Conservation (phyloP, 2,329 filamentous ascomycete species). For the Metarhizium album region DNA sequence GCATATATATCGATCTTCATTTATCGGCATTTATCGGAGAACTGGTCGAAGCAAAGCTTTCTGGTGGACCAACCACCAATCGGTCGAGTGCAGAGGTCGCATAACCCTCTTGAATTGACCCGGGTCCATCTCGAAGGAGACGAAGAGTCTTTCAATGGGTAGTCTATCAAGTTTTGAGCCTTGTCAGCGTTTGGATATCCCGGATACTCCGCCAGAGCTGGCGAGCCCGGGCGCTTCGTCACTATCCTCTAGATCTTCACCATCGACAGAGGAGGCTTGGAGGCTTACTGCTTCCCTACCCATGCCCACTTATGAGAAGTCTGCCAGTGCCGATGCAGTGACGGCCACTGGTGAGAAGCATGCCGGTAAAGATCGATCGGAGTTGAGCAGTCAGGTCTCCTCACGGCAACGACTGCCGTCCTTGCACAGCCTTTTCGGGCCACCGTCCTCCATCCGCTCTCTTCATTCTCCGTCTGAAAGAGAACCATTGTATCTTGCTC, state of each 20-base stretch:
- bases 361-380: conserved; percentile 25
- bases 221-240: conserved; percentile 40
- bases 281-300: conserved; percentile 34
- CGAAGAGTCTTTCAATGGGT: conserved; percentile 39
- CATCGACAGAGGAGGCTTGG: conserved; percentile 35
- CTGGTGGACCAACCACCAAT: not conserved
- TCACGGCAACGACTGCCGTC: conserved; percentile 41
- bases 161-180: conserved; percentile 39
- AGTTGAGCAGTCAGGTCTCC: conserved; percentile 18
- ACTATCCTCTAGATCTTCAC: conserved; percentile 32
- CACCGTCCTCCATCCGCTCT: conserved; percentile 31
- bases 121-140: not conserved
- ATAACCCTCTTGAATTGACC: not conserved
- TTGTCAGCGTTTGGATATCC: conserved; percentile 37
- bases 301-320: conserved; percentile 48
- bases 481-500: conserved; percentile 28
- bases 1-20: not conserved
- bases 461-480: conserved; percentile 38
- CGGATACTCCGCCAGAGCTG: conserved; percentile 44
- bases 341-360: conserved; percentile 25
- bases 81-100: not conserved
- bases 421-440: conserved; percentile 46
- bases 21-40: not conserved
- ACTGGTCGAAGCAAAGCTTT: not conserved
- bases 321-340: conserved; percentile 32